These are phyloP conservation scores for Coemansia sp. DNA, from an alignment of 192 early-diverging fungal species.

Conservation along the genomic window DNA sequence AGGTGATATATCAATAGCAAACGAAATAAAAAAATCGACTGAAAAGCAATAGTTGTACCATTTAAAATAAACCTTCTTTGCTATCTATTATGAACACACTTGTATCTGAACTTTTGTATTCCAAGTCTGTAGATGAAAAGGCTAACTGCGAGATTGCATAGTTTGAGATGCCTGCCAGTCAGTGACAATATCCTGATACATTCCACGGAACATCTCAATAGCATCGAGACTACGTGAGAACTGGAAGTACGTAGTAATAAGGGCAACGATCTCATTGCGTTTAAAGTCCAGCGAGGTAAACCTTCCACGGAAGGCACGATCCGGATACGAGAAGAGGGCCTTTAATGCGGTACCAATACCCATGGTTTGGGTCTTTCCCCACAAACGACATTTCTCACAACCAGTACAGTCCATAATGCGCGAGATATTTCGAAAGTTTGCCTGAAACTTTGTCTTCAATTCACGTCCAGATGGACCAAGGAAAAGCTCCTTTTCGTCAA, in stretches of 20 bases:
- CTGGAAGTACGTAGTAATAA: slow-evolving; percentile 88
- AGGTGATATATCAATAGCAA: no score
- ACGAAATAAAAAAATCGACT: no score
- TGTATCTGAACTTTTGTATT: no score
- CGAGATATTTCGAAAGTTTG: slow-evolving; percentile 93
- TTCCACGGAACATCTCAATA: slow-evolving; percentile 76
- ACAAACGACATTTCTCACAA: slow-evolving; percentile 97
- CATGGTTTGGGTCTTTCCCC: slow-evolving; percentile 96
- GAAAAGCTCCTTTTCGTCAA: slow-evolving; percentile 91
- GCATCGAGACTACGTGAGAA: slow-evolving; percentile 81
- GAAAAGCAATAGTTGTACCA: no score
- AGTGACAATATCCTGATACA: slow-evolving; percentile 62
- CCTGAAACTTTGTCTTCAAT: slow-evolving; percentile 85
- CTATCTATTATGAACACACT: no score
- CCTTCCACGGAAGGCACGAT: slow-evolving; percentile 56
- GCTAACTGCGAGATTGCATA: not conserved
- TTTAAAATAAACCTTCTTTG: no score
- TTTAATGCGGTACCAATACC: slow-evolving; percentile 98
- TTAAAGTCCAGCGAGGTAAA: slow-evolving; percentile 51
- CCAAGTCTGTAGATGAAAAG: not conserved
- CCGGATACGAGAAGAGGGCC: slow-evolving; percentile 88
- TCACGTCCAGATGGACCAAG: slow-evolving; percentile 57
- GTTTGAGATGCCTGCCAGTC: slow-evolving; percentile 40
- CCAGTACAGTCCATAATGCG: slow-evolving; percentile 99
- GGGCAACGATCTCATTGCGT: slow-evolving; percentile 79